phyloP scores from a whole-genome alignment of 495 filamentous ascomycete genomes.

The Talaromyces liani region DNA sequence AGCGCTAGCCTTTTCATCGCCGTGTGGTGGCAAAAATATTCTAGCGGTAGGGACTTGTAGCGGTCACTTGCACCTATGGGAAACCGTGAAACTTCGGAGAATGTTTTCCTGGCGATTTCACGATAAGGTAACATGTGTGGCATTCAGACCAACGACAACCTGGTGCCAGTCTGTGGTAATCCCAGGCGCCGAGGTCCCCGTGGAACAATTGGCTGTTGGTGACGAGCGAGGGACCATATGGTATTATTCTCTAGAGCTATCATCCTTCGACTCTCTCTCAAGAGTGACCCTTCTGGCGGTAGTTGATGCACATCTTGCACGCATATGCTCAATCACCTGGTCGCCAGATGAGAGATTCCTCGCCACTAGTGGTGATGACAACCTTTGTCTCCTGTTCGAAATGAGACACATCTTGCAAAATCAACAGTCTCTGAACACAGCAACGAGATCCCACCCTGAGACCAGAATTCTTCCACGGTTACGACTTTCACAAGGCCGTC shows the following conservation, averaged over 20 bases:
- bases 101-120: conserved; percentile 46
- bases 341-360: conserved; percentile 68
- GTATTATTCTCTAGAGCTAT: conserved; percentile 87
- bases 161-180: conserved; percentile 33
- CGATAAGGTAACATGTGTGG: conserved; percentile 65
- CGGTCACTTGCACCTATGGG: conserved; percentile 27
- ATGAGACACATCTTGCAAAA: conserved; percentile 19
- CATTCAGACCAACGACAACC: conserved; percentile 51
- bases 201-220: conserved; percentile 80
- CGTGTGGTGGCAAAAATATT: conserved; percentile 67
- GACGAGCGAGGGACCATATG: conserved; percentile 82
- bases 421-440: not conserved
- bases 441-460: not conserved
- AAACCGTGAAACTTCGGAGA: too few species aligned
- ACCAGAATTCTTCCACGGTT: not conserved
- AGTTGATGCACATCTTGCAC: conserved; percentile 75
- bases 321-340: conserved; percentile 90
- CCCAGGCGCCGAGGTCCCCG: conserved; percentile 20
- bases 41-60: conserved; percentile 78
- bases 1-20: conserved; percentile 81
- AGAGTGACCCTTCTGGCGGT: conserved; percentile 58
- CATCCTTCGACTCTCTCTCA: conserved; percentile 19
- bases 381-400: conserved; percentile 76
- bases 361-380: conserved; percentile 90
- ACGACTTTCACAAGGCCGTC: not conserved